Conservation (phyloP, 345 rosid genomes). For the Gossypioides kirkii region DNA sequence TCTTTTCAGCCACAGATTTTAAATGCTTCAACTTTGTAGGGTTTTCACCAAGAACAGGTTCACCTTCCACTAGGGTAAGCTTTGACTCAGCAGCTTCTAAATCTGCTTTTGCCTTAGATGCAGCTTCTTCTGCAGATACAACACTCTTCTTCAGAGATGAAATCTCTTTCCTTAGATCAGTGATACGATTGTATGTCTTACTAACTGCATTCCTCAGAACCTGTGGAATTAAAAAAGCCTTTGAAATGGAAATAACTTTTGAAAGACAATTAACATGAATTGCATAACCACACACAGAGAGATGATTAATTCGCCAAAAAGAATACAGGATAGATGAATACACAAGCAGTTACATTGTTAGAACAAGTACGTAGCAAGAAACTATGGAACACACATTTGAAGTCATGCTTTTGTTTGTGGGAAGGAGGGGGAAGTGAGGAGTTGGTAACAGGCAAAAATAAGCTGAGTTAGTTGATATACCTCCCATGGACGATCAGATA, state of each 20-base stretch:
- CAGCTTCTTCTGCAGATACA: conserved; percentile 66
- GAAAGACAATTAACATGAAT: neutral
- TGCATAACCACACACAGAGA: neutral
- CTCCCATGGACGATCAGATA: conserved; percentile 92
- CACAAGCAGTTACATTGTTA: neutral
- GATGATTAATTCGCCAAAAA: neutral
- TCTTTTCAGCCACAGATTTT: conserved; percentile 58
- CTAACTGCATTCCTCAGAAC: conserved; percentile 87
- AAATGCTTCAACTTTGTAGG: conserved; percentile 76
- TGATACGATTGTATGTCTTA: conserved; percentile 83
- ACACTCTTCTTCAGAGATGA: conserved; percentile 55
- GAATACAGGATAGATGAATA: neutral
- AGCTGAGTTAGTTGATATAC: conserved; percentile 28
- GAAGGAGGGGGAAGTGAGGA: no score
- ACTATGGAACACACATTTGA: neutral
- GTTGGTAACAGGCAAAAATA: neutral
- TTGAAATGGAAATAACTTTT: conserved; percentile 4
- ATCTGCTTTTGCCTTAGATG: conserved; percentile 61
- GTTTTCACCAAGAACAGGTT: conserved; percentile 87
- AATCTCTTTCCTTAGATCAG: conserved; percentile 89
- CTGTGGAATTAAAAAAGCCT: conserved; percentile 29
- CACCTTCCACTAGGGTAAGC: conserved; percentile 79
- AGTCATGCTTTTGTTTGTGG: neutral
- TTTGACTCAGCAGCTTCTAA: conserved; percentile 76
- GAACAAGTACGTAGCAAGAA: neutral